phyloP scores from a whole-genome alignment of 2,329 filamentous ascomycete species.

The Phoma herbarum region DNA sequence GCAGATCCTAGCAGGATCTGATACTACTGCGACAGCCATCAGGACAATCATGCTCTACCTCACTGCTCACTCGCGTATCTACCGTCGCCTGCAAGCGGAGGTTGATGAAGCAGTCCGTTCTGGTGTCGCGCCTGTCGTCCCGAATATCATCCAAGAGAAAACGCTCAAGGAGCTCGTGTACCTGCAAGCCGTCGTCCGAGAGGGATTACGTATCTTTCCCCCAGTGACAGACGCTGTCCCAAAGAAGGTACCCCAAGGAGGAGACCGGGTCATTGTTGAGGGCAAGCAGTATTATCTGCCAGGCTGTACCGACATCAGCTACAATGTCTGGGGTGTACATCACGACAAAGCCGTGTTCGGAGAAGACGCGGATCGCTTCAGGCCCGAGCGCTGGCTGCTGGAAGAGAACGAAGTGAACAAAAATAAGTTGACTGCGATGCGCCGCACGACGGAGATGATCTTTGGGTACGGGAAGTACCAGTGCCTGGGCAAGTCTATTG shows the following conservation, averaged over 20 bases:
- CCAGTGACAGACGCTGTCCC: conserved; percentile 39
- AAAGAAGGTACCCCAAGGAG: conserved; percentile 37
- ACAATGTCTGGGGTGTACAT: conserved; percentile 34
- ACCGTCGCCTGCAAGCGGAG: conserved; percentile 57
- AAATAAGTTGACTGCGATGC: conserved; percentile 32
- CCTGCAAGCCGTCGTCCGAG: conserved; percentile 57
- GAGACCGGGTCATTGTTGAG: conserved; percentile 35
- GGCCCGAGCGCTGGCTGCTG: conserved; percentile 59
- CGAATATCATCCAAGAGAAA: conserved; percentile 57
- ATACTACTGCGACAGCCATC: conserved; percentile 65
- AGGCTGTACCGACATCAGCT: conserved; percentile 39
- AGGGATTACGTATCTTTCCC: conserved; percentile 52
- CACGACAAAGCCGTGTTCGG: conserved; percentile 38
- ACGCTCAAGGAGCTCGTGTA: conserved; percentile 52
- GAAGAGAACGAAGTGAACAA: conserved; percentile 22
- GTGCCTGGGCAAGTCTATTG: conserved; percentile 45
- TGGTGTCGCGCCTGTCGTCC: conserved; percentile 24
- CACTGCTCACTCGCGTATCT: conserved; percentile 57
- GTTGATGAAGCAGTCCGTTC: conserved; percentile 50
- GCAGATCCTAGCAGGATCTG: conserved; percentile 63
- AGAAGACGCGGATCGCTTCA: conserved; percentile 55
- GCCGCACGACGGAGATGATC: conserved; percentile 38
- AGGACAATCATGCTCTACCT: conserved; percentile 62
- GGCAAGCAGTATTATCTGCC: conserved; percentile 36
- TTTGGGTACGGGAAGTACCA: conserved; percentile 46